Evolutionary conservation across 1,284 basidiomycete species (phyloP).

Genomic region (Apiotrichum gracile): DNA sequence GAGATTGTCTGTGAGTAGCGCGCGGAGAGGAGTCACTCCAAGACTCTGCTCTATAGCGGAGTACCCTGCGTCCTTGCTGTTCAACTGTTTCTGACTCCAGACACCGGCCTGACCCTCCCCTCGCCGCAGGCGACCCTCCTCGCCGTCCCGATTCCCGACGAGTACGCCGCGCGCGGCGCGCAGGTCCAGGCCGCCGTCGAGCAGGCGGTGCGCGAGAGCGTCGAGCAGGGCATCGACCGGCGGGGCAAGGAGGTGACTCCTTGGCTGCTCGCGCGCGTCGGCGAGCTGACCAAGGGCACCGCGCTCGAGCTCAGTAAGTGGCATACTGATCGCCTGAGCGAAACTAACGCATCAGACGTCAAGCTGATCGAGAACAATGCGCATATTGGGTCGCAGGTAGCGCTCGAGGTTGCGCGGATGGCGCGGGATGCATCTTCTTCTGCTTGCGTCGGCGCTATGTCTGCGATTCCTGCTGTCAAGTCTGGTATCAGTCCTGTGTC

Average conservation of each 20-base stretch:
- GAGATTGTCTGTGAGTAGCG: slow-evolving; percentile 12
- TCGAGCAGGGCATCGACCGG: slow-evolving; percentile 71
- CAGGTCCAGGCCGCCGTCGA: slow-evolving; percentile 75
- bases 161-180: slow-evolving; percentile 63
- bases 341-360: slow-evolving; percentile 56
- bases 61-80: too few species aligned
- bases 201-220: slow-evolving; percentile 76
- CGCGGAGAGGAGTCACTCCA: too few species aligned
- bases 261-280: slow-evolving; percentile 82
- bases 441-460: background rate
- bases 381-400: slow-evolving; percentile 73
- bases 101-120: slow-evolving; percentile 41
- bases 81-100: slow-evolving; percentile 14
- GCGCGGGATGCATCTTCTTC: background rate
- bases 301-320: slow-evolving; percentile 66
- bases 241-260: slow-evolving; percentile 90
- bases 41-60: too few species aligned
- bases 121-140: slow-evolving; percentile 57
- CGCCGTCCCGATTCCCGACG: slow-evolving; percentile 81
- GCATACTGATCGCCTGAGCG: background rate
- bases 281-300: slow-evolving; percentile 69
- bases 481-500: background rate
- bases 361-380: slow-evolving; percentile 92
- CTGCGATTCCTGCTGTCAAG: background rate
- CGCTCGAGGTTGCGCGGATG: slow-evolving; percentile 57